These are phyloP conservation scores for Cicer pinnatifidum DNA, from an alignment of 306 rosid genomes.

Conservation along the genomic window DNA sequence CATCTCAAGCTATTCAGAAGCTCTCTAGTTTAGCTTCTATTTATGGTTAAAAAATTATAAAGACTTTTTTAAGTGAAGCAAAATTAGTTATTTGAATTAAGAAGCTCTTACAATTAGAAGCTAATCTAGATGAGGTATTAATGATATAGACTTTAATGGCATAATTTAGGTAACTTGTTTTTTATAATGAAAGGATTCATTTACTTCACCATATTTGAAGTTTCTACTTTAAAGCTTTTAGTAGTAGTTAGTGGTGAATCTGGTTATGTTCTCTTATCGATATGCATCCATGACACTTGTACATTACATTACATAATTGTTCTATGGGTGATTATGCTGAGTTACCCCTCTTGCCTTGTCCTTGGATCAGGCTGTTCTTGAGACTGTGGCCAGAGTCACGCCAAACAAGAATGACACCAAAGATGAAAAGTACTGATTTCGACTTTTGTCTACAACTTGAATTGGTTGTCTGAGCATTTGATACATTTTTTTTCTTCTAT, in stretches of 20 bases:
- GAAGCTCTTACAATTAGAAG: constrained; percentile 1
- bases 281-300: constrained; percentile 13
- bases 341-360: constrained; percentile 45
- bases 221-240: constrained; percentile 16
- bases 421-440: constrained; percentile 83
- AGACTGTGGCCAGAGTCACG: constrained; percentile 97
- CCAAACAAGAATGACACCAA: constrained; percentile 93
- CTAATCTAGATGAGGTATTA: not conserved
- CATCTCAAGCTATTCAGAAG: constrained; percentile 2
- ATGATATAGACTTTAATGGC: constrained; percentile 11
- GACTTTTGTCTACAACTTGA: constrained; percentile 33
- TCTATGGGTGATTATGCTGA: constrained; percentile 36
- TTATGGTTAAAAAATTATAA: not conserved
- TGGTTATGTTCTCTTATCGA: constrained; percentile 17
- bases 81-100: not conserved
- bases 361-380: constrained; percentile 87
- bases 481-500: not conserved
- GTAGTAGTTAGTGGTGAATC: constrained; percentile 17
- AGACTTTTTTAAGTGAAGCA: not conserved
- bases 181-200: not conserved
- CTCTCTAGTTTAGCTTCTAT: constrained; percentile 2
- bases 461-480: constrained; percentile 22
- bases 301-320: constrained; percentile 8
- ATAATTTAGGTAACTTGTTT: constrained; percentile 29
- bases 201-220: constrained; percentile 8